phyloP scores from a whole-genome alignment of 768 basidiomycete genomes.

The Mycena vitilis region DNA sequence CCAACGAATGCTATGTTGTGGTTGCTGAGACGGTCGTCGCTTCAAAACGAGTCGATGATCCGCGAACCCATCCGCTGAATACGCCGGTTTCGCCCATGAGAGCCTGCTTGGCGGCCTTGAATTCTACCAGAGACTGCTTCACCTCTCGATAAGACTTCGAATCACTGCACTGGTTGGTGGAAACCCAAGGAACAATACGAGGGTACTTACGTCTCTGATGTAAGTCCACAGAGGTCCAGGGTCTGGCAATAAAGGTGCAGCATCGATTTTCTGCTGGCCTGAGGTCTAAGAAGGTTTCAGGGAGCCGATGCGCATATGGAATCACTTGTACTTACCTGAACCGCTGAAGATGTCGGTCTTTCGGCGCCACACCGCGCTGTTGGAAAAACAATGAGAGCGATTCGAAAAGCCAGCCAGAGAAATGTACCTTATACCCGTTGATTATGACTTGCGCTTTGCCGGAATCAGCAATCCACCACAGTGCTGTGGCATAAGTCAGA shows the following conservation, averaged over 20 bases:
- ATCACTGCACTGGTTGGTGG: conserved; percentile 31
- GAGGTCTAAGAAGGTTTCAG: conserved; percentile 52
- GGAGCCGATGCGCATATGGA: not conserved
- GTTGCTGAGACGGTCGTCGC: not conserved
- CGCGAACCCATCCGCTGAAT: conserved; percentile 71
- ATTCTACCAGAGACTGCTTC: conserved; percentile 57
- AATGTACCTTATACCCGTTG: conserved; percentile 68
- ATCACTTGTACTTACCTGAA: conserved; percentile 59
- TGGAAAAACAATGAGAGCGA: too few species aligned
- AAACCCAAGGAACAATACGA: not conserved
- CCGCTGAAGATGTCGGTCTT: conserved; percentile 71
- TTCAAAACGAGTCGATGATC: conserved; percentile 10
- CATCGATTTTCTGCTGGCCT: conserved; percentile 64
- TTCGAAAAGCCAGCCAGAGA: too few species aligned
- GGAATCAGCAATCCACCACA: conserved; percentile 76
- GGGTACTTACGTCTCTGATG: conserved; percentile 36
- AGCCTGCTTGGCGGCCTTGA: conserved; percentile 62
- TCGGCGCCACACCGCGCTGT: conserved; percentile 75
- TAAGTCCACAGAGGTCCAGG: conserved; percentile 31
- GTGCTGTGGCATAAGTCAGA: conserved; percentile 55
- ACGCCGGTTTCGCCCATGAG: conserved; percentile 58
- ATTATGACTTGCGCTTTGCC: conserved; percentile 72
- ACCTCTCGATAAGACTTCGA: conserved; percentile 56
- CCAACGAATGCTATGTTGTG: not conserved
- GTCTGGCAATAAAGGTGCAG: conserved; percentile 57